phyloP scores from a whole-genome alignment of 75 land plant species.

The Gnetum montanum region DNA sequence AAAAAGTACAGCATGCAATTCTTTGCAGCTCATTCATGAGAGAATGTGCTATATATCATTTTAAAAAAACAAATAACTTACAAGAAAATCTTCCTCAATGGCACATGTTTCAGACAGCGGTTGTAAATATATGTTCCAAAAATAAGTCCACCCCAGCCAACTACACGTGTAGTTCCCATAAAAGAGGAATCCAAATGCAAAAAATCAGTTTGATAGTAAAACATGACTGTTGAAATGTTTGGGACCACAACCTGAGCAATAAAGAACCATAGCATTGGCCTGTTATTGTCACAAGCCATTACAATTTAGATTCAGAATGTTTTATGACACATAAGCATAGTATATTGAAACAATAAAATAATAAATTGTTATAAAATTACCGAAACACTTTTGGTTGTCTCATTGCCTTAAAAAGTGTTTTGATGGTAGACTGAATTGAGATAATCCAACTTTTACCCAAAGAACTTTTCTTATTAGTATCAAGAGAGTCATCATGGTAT shows the following conservation, averaged over 20 bases:
- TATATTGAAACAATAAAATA: too few species aligned
- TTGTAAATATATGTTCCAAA: constrained; percentile 70
- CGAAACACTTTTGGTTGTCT: constrained; percentile 19
- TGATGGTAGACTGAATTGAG: constrained; percentile 5
- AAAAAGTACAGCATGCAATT: too few species aligned
- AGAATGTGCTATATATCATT: too few species aligned
- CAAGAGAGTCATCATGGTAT: too few species aligned
- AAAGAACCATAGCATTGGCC: constrained; percentile 93
- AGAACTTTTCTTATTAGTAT: neutral
- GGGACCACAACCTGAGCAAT: constrained; percentile 55
- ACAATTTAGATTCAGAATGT: neutral
- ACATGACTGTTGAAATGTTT: constrained; percentile 74
- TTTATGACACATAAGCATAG: too few species aligned
- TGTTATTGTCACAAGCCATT: constrained; percentile 30
- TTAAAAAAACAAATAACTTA: constrained; percentile 24
- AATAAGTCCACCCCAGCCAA: constrained; percentile 81
- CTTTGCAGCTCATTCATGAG: too few species aligned
- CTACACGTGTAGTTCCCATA: constrained; percentile 63
- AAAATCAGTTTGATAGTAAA: constrained; percentile 75
- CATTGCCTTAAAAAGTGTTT: constrained; percentile 5
- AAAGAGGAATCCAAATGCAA: constrained; percentile 65
- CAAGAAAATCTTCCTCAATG: constrained; percentile 52
- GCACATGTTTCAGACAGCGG: constrained; percentile 46
- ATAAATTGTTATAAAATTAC: constrained; percentile 11
- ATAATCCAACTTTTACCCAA: neutral